Percentiles rank a stretch among this genome's conserved stretches.
Evolutionary conservation across 768 basidiomycete species (phyloP).

Genomic region (Pleurotus eryngii): DNA sequence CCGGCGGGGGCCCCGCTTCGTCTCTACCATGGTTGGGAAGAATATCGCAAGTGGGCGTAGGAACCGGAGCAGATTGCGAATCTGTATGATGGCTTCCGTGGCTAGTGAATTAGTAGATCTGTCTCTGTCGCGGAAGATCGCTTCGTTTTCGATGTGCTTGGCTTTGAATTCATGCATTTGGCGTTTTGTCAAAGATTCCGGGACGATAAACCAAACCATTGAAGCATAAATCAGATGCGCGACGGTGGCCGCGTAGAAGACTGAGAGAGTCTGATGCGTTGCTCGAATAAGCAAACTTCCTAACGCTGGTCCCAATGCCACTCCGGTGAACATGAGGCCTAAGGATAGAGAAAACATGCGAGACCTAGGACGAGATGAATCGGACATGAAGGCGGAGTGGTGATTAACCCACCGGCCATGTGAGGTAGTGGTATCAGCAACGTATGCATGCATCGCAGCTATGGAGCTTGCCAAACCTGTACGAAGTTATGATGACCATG

Average conservation of each 20-base stretch:
- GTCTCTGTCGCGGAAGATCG: conserved; percentile 28
- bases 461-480: conserved; percentile 47
- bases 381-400: not conserved
- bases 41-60: conserved; percentile 71
- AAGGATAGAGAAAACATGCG: conserved; percentile 60
- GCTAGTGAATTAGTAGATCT: not conserved
- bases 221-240: conserved; percentile 49
- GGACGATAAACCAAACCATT: conserved; percentile 58
- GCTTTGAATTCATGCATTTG: conserved; percentile 40
- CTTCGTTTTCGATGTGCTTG: conserved; percentile 32
- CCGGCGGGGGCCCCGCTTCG: conserved; percentile 25
- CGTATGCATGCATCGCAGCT: conserved; percentile 61
- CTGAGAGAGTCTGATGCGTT: conserved; percentile 52
- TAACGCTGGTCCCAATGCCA: conserved; percentile 73
- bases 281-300: conserved; percentile 61
- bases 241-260: conserved; percentile 65
- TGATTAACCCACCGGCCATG: conserved; percentile 41
- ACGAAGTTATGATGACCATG: conserved; percentile 12
- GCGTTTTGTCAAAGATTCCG: conserved; percentile 67
- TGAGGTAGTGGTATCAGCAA: conserved; percentile 63
- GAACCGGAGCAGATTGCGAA: conserved; percentile 54
- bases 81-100: conserved; percentile 3
- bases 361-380: conserved; percentile 38
- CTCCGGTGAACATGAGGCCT: conserved; percentile 72
- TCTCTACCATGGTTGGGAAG: conserved; percentile 35